These are phyloP conservation scores for Condylostoma magnum DNA, from an alignment of 169 alveolate genomes.

Conservation along the genomic window DNA sequence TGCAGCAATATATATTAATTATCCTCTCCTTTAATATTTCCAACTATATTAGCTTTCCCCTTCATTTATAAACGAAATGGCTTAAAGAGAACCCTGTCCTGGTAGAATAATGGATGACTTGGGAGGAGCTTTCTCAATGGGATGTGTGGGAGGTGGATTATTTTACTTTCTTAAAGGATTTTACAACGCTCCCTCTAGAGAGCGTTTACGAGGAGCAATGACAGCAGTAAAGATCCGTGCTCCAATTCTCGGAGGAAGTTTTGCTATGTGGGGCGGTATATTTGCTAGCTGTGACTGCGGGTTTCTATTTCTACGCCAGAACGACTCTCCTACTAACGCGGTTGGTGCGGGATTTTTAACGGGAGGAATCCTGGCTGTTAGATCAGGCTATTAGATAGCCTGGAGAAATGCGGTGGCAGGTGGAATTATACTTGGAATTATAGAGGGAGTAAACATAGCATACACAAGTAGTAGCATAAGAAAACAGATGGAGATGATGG, in stretches of 20 bases:
- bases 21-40: background rate
- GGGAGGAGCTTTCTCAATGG: slow-evolving; percentile 76
- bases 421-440: slow-evolving; percentile 19
- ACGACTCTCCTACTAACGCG: slow-evolving; percentile 58
- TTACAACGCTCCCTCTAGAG: slow-evolving; percentile 63
- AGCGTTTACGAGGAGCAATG: slow-evolving; percentile 59
- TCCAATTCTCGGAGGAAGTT: slow-evolving; percentile 75
- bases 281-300: slow-evolving; percentile 57
- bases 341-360: slow-evolving; percentile 66
- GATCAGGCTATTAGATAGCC: slow-evolving; percentile 32
- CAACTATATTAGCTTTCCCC: background rate
- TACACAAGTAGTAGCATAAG: slow-evolving; percentile 16
- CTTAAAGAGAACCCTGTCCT: slow-evolving; percentile 71
- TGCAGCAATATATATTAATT: no score
- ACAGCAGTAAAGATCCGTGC: slow-evolving; percentile 68
- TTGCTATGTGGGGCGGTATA: slow-evolving; percentile 80
- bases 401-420: slow-evolving; percentile 35
- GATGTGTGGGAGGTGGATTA: slow-evolving; percentile 65
- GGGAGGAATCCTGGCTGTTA: slow-evolving; percentile 69
- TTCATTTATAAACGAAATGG: slow-evolving; percentile 17
- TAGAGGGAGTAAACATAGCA: slow-evolving; percentile 23
- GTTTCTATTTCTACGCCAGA: slow-evolving; percentile 54
- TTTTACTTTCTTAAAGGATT: slow-evolving; percentile 62
- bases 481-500: slow-evolving; percentile 24
- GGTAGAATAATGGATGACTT: slow-evolving; percentile 73